A percentile compares a stretch with the other conserved stretches of the same genome.
phyloP scores from a whole-genome alignment of 2,329 filamentous ascomycete genomes.

The Phaeosphaeria sp. region DNA sequence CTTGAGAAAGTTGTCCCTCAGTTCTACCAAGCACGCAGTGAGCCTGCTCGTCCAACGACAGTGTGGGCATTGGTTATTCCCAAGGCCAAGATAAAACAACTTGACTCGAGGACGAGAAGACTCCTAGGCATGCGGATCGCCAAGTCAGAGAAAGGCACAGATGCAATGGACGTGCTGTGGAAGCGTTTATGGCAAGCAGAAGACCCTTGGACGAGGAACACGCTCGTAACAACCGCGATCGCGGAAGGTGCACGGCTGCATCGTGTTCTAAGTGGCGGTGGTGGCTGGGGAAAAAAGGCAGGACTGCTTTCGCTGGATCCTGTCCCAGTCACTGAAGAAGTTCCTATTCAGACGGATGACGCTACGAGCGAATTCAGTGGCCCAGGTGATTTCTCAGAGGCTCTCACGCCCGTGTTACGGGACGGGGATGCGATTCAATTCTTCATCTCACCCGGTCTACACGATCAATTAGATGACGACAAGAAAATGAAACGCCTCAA shows the following conservation, averaged over 20 bases:
- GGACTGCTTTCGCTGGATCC: constrained; percentile 81
- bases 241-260: constrained; percentile 50
- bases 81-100: neutral
- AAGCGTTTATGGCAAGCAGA: constrained; percentile 23
- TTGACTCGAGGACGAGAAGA: constrained; percentile 7
- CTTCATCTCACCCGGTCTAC: constrained; percentile 31
- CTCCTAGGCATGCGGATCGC: constrained; percentile 8
- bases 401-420: constrained; percentile 63
- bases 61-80: constrained; percentile 78
- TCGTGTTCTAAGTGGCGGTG: constrained; percentile 74
- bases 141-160: neutral
- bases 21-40: constrained; percentile 57
- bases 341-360: constrained; percentile 3
- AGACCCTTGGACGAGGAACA: constrained; percentile 27
- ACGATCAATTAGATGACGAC: constrained; percentile 1
- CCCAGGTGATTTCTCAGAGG: constrained; percentile 41
- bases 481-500: constrained; percentile 4
- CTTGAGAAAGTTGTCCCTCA: constrained; percentile 69
- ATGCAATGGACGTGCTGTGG: constrained; percentile 11
- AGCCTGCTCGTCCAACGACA: constrained; percentile 59
- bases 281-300: constrained; percentile 83
- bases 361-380: constrained; percentile 16
- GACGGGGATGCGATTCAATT: constrained; percentile 66
- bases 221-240: constrained; percentile 26
- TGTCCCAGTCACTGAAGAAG: constrained; percentile 14